phyloP scores from a whole-genome alignment of 148 eudicot genomes.

The Chenopodium berlandieri region DNA sequence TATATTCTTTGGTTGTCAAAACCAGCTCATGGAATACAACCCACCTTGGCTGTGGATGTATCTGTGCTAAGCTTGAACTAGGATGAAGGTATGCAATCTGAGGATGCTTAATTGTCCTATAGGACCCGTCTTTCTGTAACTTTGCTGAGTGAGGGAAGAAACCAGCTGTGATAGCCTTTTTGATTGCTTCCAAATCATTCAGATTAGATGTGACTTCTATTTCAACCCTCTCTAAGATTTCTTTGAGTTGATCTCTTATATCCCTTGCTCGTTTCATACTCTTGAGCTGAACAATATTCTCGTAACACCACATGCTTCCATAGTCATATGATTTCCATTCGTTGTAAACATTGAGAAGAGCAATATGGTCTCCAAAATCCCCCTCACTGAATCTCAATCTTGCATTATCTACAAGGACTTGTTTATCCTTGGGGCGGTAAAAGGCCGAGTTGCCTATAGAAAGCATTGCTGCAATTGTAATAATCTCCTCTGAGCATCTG shows the following conservation, averaged over 20 bases:
- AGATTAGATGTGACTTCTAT: slow-evolving; percentile 59
- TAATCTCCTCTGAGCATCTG: slow-evolving; percentile 63
- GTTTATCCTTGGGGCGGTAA: slow-evolving; percentile 74
- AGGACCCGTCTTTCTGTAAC: slow-evolving; percentile 82
- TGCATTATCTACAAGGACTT: slow-evolving; percentile 69
- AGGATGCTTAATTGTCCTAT: slow-evolving; percentile 83
- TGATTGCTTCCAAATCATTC: slow-evolving; percentile 74
- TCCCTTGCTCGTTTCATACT: slow-evolving; percentile 95
- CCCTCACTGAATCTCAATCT: slow-evolving; percentile 68
- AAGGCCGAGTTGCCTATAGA: slow-evolving; percentile 75
- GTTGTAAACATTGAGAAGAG: slow-evolving; percentile 74
- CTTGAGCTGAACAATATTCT: slow-evolving; percentile 79
- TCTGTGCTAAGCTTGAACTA: slow-evolving; percentile 83
- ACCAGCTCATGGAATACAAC: slow-evolving; percentile 82
- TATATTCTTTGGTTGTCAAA: slow-evolving; percentile 84
- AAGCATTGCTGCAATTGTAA: slow-evolving; percentile 73
- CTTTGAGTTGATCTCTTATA: slow-evolving; percentile 84
- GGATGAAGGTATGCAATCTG: slow-evolving; percentile 92
- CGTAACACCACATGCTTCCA: slow-evolving; percentile 66
- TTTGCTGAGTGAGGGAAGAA: slow-evolving; percentile 87
- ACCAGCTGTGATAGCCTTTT: slow-evolving; percentile 79
- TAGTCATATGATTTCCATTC: slow-evolving; percentile 73
- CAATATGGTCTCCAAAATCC: slow-evolving; percentile 74
- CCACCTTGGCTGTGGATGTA: slow-evolving; percentile 76
- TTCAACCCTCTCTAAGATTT: slow-evolving; percentile 85